Base-by-base conservation (phyloP, 805 yeast species). In the Cyberlindnera japonica region DNA sequence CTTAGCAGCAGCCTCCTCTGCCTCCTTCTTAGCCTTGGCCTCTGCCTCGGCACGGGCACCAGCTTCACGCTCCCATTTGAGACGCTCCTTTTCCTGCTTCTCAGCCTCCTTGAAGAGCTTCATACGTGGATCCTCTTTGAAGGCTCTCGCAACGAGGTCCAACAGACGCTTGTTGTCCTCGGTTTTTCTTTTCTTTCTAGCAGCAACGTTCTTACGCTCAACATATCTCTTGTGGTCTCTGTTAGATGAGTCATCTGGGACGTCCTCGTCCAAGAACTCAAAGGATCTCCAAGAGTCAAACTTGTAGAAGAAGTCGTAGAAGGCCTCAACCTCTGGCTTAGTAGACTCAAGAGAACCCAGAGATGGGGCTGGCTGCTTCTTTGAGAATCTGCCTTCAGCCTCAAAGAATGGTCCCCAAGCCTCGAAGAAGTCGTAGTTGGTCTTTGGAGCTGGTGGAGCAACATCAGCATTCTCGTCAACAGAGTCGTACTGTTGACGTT, bases 181-280 rank as follows among this genome's bases (percentile, higher is more conserved):
- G 61, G 91, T 89, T 83, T 93, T 93, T 75, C 79, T 85, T 85
- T 91, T 93, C 75, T 87, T 85, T 75, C 99, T 86, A 44, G 95
- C 87, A 53, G 95, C 89, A 68, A 86, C 79, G 75, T 93, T 93
- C 77, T 93, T 93, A 75, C 91, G 88, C 73, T 93, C 99, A 55
- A 90, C 83, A 75, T 88, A 86, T 72, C 99, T 95, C 75, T 93
- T 93, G 79, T 93, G 95, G 67, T 93, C 99, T 77, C 99, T 89
- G 81, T 93, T 93, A 47, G 96, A 85, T 43, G 97, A 86, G 69
- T 93, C 99, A 72, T 93, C 99, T 55, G 99, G 99, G 59, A 90
- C 96, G 63, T 93, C 99, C 74, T 93, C 99, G 63, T 93, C 99
- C 65, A 89, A 78, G 72, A 90, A 93, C 72, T 93, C 99, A 63